Evolutionary conservation across 2,329 filamentous ascomycete genomes (phyloP).

Genomic region (Colletotrichum limetticola): DNA sequence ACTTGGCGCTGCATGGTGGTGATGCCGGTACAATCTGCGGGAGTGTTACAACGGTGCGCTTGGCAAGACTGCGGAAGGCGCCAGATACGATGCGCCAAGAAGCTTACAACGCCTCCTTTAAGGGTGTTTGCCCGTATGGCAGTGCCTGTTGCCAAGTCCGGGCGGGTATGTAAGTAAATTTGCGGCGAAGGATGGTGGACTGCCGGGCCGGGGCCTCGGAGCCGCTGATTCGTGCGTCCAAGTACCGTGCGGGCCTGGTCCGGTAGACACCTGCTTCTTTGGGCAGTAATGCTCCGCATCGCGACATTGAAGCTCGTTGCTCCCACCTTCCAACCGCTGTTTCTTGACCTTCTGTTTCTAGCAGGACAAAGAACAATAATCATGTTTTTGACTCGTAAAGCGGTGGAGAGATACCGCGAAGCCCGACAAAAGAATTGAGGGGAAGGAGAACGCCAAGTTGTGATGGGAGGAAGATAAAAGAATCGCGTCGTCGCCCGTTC

Average conservation of each 20-base stretch:
- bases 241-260: slow-evolving; percentile 23
- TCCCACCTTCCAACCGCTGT: not conserved
- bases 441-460: slow-evolving; percentile 8
- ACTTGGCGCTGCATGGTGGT: slow-evolving; percentile 18
- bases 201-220: slow-evolving; percentile 21
- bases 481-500: not conserved
- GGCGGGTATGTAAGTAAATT: slow-evolving; percentile 30
- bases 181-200: slow-evolving; percentile 27
- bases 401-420: slow-evolving; percentile 8
- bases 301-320: slow-evolving; percentile 19
- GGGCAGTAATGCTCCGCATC: slow-evolving; percentile 26
- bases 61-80: slow-evolving; percentile 13
- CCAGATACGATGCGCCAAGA: slow-evolving; percentile 18
- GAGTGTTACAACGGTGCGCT: slow-evolving; percentile 27
- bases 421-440: not conserved
- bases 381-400: slow-evolving; percentile 11
- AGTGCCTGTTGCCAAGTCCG: slow-evolving; percentile 26
- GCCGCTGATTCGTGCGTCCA: slow-evolving; percentile 13
- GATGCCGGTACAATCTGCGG: not conserved
- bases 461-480: slow-evolving; percentile 17
- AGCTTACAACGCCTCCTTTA: not conserved
- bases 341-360: slow-evolving; percentile 26
- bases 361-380: not conserved
- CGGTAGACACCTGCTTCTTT: slow-evolving; percentile 32
- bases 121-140: not conserved